Evolutionary conservation across 306 rosid genomes (phyloP).

Genomic region (Vigna hirtella): DNA sequence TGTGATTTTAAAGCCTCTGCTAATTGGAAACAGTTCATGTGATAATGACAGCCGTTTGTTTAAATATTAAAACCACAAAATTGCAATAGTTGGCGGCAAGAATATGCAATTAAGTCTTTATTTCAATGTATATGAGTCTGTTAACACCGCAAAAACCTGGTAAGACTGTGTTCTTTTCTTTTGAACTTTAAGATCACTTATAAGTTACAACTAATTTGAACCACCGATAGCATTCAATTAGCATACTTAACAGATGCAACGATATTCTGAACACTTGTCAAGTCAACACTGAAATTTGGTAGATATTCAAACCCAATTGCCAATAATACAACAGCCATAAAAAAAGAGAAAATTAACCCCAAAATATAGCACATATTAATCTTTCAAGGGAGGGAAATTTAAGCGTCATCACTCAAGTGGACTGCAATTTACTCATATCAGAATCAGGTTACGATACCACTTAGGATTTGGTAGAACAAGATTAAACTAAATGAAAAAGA

Average conservation of each 20-base stretch:
- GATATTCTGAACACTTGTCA: background rate
- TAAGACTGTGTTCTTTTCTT: background rate
- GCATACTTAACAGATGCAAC: constrained; percentile 12
- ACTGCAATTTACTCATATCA: background rate
- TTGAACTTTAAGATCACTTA: background rate
- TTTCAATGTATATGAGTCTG: background rate
- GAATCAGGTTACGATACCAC: background rate
- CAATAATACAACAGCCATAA: background rate
- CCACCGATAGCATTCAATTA: background rate
- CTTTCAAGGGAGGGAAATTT: background rate
- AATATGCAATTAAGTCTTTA: no score
- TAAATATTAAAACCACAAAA: no score
- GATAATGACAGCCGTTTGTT: no score
- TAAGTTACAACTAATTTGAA: background rate
- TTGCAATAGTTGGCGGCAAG: no score
- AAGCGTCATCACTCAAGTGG: background rate
- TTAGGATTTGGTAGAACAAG: background rate
- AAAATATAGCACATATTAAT: background rate
- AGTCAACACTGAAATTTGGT: background rate
- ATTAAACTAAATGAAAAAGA: background rate
- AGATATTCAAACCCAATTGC: constrained; percentile 1
- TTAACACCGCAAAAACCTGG: background rate
- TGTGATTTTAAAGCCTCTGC: no score
- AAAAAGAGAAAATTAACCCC: background rate
- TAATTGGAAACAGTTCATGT: no score